These are phyloP conservation scores for Penicillium paneum DNA, from an alignment of 2,329 filamentous ascomycete species.

Conservation along the genomic window DNA sequence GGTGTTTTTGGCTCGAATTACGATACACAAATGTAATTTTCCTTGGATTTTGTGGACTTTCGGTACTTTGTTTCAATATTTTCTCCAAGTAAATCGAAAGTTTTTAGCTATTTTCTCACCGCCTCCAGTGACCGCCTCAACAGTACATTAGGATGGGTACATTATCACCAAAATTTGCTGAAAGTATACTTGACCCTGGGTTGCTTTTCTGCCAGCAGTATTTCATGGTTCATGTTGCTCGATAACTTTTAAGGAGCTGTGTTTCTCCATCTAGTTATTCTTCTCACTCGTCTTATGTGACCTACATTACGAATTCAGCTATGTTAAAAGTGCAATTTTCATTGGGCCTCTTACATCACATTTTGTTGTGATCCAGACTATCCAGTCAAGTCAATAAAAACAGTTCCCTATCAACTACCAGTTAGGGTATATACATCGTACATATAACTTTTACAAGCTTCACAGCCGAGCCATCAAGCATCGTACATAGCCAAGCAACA, in stretches of 20 bases:
- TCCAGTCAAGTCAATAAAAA: not conserved
- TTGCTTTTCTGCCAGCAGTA: not conserved
- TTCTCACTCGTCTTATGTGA: not conserved
- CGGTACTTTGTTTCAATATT: not conserved
- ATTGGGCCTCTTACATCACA: not conserved
- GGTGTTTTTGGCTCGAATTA: conserved; percentile 11
- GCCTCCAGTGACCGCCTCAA: not conserved
- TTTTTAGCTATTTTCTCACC: not conserved
- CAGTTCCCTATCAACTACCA: not conserved
- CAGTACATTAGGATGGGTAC: rapidly evolving
- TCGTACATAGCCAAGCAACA: not conserved
- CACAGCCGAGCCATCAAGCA: not conserved
- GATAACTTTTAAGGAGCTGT: not conserved
- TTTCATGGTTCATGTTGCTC: not conserved
- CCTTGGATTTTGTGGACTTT: not conserved
- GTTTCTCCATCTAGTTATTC: not conserved
- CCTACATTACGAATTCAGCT: not conserved
- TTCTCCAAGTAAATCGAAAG: not conserved
- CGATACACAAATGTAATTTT: conserved; percentile 1
- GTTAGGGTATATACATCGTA: not conserved
- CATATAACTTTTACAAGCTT: not conserved
- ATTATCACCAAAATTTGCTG: rapidly evolving
- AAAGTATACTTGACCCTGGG: not conserved
- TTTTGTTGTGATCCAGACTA: not conserved
- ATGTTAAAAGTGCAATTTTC: not conserved